These are phyloP conservation scores for Calonectria hongkongensis DNA, from an alignment of 2,329 filamentous ascomycete species.

Conservation along the genomic window DNA sequence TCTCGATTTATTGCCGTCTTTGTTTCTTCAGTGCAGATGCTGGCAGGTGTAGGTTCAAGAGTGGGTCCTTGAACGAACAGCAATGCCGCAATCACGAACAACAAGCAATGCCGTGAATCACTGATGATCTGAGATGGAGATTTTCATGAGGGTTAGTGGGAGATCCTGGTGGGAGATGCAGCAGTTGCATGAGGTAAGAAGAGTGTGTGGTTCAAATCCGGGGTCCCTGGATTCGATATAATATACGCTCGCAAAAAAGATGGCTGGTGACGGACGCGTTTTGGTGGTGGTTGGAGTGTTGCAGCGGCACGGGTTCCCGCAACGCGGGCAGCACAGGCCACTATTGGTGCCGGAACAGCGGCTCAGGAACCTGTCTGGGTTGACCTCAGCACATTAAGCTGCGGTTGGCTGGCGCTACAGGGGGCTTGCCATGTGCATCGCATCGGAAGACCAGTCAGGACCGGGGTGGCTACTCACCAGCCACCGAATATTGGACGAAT, in stretches of 20 bases:
- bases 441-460: constrained; percentile 22
- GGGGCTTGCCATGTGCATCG: constrained; percentile 27
- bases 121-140: background rate
- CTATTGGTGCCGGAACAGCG: constrained; percentile 42
- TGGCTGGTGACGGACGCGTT: constrained; percentile 52
- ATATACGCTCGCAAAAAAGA: constrained; percentile 49
- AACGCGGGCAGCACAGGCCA: constrained; percentile 13
- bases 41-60: constrained; percentile 20
- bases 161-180: constrained; percentile 23
- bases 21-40: constrained; percentile 4
- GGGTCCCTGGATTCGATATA: constrained; percentile 49
- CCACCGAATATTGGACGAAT: constrained; percentile 30
- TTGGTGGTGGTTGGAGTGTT: constrained; percentile 54
- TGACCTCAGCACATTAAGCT: constrained; percentile 4
- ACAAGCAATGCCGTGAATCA: constrained; percentile 9
- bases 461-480: constrained; percentile 37
- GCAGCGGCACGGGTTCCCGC: constrained; percentile 43
- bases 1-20: background rate
- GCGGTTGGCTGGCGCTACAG: constrained; percentile 15
- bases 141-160: constrained; percentile 16
- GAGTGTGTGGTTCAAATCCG: constrained; percentile 32
- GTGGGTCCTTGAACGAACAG: background rate
- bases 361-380: constrained; percentile 37
- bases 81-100: background rate
- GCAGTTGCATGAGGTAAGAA: constrained; percentile 43